Conservation (phyloP, 306 rosid species). For the Sicyos baderoa region DNA sequence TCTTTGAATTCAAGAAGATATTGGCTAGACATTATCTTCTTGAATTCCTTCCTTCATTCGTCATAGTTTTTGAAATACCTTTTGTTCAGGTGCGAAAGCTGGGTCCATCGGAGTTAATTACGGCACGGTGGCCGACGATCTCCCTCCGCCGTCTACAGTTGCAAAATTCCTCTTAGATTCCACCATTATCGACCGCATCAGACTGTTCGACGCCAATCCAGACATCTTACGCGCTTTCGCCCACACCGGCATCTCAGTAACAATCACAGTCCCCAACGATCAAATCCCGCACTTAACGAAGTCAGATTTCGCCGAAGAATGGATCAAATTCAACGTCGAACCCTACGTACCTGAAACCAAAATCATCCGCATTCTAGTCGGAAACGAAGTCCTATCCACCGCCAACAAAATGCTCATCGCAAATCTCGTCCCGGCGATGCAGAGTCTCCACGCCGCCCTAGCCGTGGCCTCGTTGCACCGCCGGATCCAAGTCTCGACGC, state of each 20-base stretch:
- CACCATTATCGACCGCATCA: constrained; percentile 41
- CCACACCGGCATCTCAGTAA: constrained; percentile 39
- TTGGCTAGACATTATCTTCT: background rate
- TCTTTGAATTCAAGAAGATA: too few species aligned
- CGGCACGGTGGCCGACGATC: constrained; percentile 60
- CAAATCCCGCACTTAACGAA: constrained; percentile 51
- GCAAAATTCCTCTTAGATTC: constrained; percentile 46
- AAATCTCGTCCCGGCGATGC: constrained; percentile 63
- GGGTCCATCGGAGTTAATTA: constrained; percentile 67
- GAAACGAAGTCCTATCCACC: constrained; percentile 65
- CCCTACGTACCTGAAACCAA: constrained; percentile 50
- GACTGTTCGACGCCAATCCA: constrained; percentile 50
- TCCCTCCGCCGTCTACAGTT: constrained; percentile 53
- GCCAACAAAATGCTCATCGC: constrained; percentile 43
- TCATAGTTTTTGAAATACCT: background rate
- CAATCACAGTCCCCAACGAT: constrained; percentile 48
- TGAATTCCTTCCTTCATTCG: background rate
- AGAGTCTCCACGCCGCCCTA: constrained; percentile 52
- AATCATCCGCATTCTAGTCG: constrained; percentile 42
- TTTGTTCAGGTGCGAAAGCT: constrained; percentile 31
- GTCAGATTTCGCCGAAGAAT: constrained; percentile 37
- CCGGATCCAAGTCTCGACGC: constrained; percentile 53
- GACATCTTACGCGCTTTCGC: constrained; percentile 47
- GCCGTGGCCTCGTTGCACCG: constrained; percentile 32
- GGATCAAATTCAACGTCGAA: constrained; percentile 48